Base-by-base conservation (phyloP, 768 basidiomycete genomes). In the Filobasidium floriforme region DNA sequence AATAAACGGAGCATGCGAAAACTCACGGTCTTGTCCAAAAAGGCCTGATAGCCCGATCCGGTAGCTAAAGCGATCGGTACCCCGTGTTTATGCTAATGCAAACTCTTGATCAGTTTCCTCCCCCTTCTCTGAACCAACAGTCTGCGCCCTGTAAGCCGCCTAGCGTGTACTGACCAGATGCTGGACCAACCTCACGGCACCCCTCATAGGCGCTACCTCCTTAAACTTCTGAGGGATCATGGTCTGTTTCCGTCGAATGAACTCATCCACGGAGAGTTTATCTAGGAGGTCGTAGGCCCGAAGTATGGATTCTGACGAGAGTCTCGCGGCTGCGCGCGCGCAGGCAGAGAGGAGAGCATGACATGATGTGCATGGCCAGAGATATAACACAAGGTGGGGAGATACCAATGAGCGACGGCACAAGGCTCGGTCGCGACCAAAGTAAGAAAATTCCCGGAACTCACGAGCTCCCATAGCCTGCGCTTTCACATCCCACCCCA, bases 401-500 rank as follows among this genome's bases (percentile, higher is more conserved):
- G n/a, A n/a, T n/a, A n/a, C n/a, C n/a, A n/a, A n/a, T n/a, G n/a
- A n/a, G n/a, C n/a, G n/a, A n/a, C n/a, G n/a, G n/a, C n/a, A n/a
- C n/a, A n/a, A n/a, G n/a, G n/a, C n/a, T n/a, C n/a, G n/a, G n/a
- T n/a, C n/a, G n/a, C n/a, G n/a, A n/a, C n/a, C n/a, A n/a, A n/a
- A n/a, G 29, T 19, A 29, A 1, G 19, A 32, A 40, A 12, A 43
- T n/a, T n/a, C n/a, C n/a, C 15, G 6, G 9, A 14, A 70, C 72
- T 60, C 46, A 76, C 77, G 63, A 49, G 73, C 76, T 14, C 77
- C 77, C 77, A 78, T 78, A 11, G 73, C 67, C 7, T 73, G 74
- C 32, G 74, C 51, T 62, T 78, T 78, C 66, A 78, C 71, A 60
- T 73, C 77, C 77, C 77, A 78, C 7, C 73, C 73, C 67, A 75